Evolutionary conservation across 2,329 filamentous ascomycete species (phyloP), one percentile per base, ranked within the genome.

Genomic region (Tolypocladium tropicale): DNA sequence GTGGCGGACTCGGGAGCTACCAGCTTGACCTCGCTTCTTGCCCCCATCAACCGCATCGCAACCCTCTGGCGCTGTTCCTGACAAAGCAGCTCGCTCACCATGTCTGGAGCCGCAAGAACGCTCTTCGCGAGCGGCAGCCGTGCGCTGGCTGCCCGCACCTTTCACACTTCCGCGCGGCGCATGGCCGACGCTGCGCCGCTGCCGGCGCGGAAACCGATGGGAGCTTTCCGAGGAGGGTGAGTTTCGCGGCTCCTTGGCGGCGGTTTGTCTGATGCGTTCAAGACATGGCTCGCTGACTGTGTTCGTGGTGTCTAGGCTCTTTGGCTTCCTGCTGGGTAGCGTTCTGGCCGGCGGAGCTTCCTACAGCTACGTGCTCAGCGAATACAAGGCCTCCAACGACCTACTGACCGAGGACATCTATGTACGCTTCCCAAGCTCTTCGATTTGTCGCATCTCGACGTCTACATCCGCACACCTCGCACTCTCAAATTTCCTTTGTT

Each of bases 361-460:
- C 65, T 97, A 96, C 77, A 91, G 90, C 72, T 97, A 97, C 72
- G 83, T 96, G 62, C 76, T 97, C 65, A 85, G 93, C 70, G 92
- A 97, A 73, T 97, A 96, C 78, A 90, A 91, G 76, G 80, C 91
- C 48, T 89, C 90, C 64, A 97, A 96, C 76, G 89, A 95, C 75
- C 81, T 96, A 68, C 78, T 97, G 74, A 93, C 87, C 59, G 91
- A 96, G 75, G 93, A 97, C 74, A 96, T 97, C 71, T 93, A 93
- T 74, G 93, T 96, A 82, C 73, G 90, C 86, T 28, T n/a, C 16
- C 14, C 32, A 5, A 30, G 41, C 28, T 21, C n/a, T n/a, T n/a
- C n/a, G n/a, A n/a, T n/a, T n/a, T n/a, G n/a, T n/a, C n/a, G n/a
- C n/a, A n/a, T n/a, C n/a, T n/a, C n/a, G n/a, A n/a, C n/a, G n/a